Base-by-base conservation (phyloP, 2,329 filamentous ascomycete species). In the Alternaria triticina region DNA sequence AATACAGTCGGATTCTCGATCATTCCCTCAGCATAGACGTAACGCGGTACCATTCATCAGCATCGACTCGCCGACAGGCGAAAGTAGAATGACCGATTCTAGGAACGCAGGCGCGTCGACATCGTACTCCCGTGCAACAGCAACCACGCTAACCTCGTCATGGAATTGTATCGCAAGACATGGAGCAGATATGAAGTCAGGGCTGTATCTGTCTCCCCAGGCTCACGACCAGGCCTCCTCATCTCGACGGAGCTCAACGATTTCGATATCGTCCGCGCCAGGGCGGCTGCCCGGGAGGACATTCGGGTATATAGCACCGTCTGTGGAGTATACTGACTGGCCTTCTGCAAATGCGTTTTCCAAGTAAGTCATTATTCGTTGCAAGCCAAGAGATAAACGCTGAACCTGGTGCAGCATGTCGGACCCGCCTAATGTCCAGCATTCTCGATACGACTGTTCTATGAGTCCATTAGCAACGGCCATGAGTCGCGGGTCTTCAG, bases 281-380 rank as follows among this genome's bases (percentile, higher is more conserved):
- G 10, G n/a, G 3, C 17, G 17, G 3, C 5, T 15, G 0, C 5
- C 10, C 4, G 11, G 2, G 4, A 6, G 12, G 2, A 2, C 3
- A 6, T 10, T 3, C 4, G n/a, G n/a, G n/a, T n/a, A n/a, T n/a
- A n/a, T n/a, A n/a, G n/a, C n/a, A n/a, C n/a, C n/a, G n/a, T n/a
- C n/a, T n/a, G n/a, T n/a, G 4, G 27, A 33, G 27, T 7, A 9
- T 13, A 0, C 11, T 5, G 11, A 7, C 13, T 6, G 27, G 27
- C 17, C 2, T 6, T 22, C 12, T 8, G 11, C 5, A 9, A 30
- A 13, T 27, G 13, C 28, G 6, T 17, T 8, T 20, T 12, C 12
- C 11, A 22, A 33, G 47, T 50, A 33, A 20, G 47, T 50, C 6
- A 11, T 7, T 22, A 6, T 9, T 5, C 3, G 8, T 5, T 17